These are phyloP conservation scores for Termitomyces sp. DNA, from an alignment of 768 basidiomycete species.

Conservation along the genomic window DNA sequence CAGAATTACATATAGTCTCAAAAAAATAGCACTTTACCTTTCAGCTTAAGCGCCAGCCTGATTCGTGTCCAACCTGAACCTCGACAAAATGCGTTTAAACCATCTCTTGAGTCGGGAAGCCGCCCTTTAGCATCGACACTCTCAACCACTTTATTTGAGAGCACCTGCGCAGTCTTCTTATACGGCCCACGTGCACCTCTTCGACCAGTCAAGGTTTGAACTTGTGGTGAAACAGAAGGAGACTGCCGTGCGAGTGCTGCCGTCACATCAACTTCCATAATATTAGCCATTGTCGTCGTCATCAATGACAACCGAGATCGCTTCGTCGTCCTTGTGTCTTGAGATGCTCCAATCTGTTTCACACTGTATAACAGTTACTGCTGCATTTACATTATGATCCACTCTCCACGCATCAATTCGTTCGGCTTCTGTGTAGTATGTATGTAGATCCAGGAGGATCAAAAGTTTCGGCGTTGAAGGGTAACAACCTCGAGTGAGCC, in stretches of 20 bases:
- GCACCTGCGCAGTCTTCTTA: constrained; percentile 33
- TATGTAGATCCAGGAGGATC: constrained; percentile 71
- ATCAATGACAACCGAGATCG: constrained; percentile 33
- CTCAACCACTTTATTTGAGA: constrained; percentile 30
- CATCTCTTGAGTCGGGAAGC: constrained; percentile 75
- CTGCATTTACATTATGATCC: constrained; percentile 69
- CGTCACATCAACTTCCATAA: constrained; percentile 45
- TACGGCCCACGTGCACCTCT: constrained; percentile 52
- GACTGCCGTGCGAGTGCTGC: constrained; percentile 37
- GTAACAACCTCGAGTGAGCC: constrained; percentile 75
- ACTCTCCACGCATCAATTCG: constrained; percentile 66
- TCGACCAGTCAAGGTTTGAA: constrained; percentile 32
- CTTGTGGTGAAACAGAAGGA: constrained; percentile 41
- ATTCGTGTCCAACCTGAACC: constrained; percentile 68
- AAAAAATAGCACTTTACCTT: constrained; percentile 40
- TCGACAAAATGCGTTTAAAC: constrained; percentile 67
- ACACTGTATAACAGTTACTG: constrained; percentile 73
- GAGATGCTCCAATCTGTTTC: constrained; percentile 86
- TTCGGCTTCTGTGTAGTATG: constrained; percentile 74
- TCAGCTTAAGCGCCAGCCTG: constrained; percentile 72
- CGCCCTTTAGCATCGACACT: constrained; percentile 67
- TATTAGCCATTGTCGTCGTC: constrained; percentile 33
- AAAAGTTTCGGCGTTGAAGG: constrained; percentile 69
- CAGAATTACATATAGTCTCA: too few relatives aligned
- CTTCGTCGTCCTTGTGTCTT: constrained; percentile 63